phyloP scores from a whole-genome alignment of 768 basidiomycete species.

The Suillus paluster region DNA sequence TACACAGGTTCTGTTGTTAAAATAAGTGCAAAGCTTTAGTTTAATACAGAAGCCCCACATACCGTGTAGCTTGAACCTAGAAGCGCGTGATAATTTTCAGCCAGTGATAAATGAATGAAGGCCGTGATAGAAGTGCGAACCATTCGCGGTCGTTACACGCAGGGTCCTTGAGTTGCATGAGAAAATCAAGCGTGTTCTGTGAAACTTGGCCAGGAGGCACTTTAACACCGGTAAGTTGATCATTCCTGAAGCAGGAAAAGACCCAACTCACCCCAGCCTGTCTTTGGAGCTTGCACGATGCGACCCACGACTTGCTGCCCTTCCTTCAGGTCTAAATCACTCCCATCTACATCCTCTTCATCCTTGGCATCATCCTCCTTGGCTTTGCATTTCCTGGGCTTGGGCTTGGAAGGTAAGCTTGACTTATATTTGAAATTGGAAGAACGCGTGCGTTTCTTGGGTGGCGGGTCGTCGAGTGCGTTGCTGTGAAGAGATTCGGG shows the following conservation, averaged over 20 bases:
- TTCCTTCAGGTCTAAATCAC: conserved; percentile 54
- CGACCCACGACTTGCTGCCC: conserved; percentile 74
- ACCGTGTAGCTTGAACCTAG: conserved; percentile 91
- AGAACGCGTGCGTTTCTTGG: conserved; percentile 24
- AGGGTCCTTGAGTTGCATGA: conserved; percentile 69
- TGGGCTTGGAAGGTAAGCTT: conserved; percentile 31
- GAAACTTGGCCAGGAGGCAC: conserved; percentile 88
- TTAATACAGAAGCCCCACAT: conserved; percentile 7
- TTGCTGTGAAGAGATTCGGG: conserved; percentile 43
- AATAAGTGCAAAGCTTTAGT: not conserved
- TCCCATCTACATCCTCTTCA: conserved; percentile 35
- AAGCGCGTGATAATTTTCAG: not conserved
- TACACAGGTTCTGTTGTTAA: conserved; percentile 28
- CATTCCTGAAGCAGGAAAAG: conserved; percentile 3
- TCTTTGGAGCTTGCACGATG: conserved; percentile 81
- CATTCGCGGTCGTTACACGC: conserved; percentile 84
- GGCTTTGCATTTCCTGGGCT: conserved; percentile 12
- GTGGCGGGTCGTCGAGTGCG: conserved; percentile 42
- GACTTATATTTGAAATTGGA: conserved; percentile 23
- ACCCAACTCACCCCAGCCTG: conserved; percentile 66
- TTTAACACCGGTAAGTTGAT: conserved; percentile 26
- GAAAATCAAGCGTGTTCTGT: conserved; percentile 81
- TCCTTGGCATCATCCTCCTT: conserved; percentile 7
- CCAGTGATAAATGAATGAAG: not conserved
- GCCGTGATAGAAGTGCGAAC: conserved; percentile 41